Evolutionary conservation across 306 rosid species (phyloP), one percentile per base, ranked within the genome.

Genomic region (Rosa persica): DNA sequence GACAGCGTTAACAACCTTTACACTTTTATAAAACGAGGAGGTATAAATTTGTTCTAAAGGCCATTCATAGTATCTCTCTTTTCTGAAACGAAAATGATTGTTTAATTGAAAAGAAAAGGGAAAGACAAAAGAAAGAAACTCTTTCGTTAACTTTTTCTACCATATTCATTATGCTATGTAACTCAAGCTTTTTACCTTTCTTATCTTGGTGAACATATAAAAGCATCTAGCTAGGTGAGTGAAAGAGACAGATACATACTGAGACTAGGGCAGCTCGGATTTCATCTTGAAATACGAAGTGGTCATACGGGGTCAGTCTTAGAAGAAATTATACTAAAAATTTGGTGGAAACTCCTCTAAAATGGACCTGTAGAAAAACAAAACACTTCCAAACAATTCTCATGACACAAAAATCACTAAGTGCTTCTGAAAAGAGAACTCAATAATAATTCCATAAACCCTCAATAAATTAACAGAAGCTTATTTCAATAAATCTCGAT

Each of bases 241-340:
- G 81, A 67, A 69, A 78, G 76, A 70, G 82, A 71, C 36, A 30
- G 36, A 30, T 30, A 30, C 2, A 3, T 30, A 30, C 36, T 30
- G 36, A 30, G 36, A 30, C 36, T 30, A 30, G 36, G 36, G 36
- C 36, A 30, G 36, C n/a, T n/a, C n/a, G n/a, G n/a, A n/a, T n/a
- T n/a, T n/a, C n/a, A n/a, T n/a, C n/a, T n/a, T n/a, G n/a, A n/a
- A n/a, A n/a, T n/a, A n/a, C n/a, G n/a, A n/a, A n/a, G n/a, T n/a
- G n/a, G n/a, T n/a, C n/a, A n/a, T n/a, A n/a, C n/a, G n/a, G n/a
- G n/a, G n/a, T n/a, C n/a, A n/a, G n/a, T n/a, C n/a, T n/a, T n/a
- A n/a, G n/a, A n/a, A n/a, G n/a, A n/a, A n/a, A n/a, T n/a, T n/a
- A n/a, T n/a, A n/a, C n/a, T n/a, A n/a, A n/a, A n/a, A n/a, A n/a